Percentiles rank a stretch among this genome's conserved stretches.
phyloP scores from a whole-genome alignment of 140 eudicot species.

The Senecio squalidus region DNA sequence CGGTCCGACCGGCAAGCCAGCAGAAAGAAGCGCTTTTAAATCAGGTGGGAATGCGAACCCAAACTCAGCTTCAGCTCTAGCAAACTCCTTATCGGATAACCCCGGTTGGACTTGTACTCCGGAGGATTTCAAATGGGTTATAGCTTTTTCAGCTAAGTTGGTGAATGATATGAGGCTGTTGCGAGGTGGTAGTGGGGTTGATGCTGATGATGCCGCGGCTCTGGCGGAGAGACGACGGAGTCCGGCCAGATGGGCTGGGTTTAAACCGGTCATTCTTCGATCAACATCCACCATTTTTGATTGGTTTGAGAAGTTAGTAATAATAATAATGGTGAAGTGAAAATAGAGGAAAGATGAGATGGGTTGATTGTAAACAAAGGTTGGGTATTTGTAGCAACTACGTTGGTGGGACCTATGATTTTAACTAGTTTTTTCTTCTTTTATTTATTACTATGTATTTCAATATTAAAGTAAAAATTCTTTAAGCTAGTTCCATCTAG shows the following conservation, averaged over 20 bases:
- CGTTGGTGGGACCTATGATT: conserved; percentile 26
- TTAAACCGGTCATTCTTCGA: conserved; percentile 83
- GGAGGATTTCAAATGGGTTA: conserved; percentile 56
- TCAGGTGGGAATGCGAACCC: conserved; percentile 92
- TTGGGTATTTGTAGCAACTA: conserved; percentile 36
- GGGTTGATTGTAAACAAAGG: conserved; percentile 28
- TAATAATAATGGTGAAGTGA: conserved; percentile 28
- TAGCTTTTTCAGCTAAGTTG: conserved; percentile 64
- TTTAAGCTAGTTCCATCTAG: too few species aligned
- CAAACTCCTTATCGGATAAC: conserved; percentile 69
- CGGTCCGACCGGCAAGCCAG: conserved; percentile 80
- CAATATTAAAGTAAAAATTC: background rate
- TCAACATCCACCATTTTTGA: conserved; percentile 86
- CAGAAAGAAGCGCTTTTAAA: conserved; percentile 68
- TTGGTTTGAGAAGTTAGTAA: background rate
- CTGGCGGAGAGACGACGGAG: conserved; percentile 98
- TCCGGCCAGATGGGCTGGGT: conserved; percentile 87
- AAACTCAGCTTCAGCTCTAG: conserved; percentile 83
- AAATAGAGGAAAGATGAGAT: conserved; percentile 28
- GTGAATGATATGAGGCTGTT: conserved; percentile 78
- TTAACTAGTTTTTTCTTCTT: conserved; percentile 14
- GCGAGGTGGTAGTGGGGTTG: conserved; percentile 73
- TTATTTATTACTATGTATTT: background rate
- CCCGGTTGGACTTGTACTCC: conserved; percentile 55
- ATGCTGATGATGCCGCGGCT: conserved; percentile 68